Evolutionary conservation across 2,329 filamentous ascomycete genomes (phyloP).

Genomic region (Arthrobotrys iridis): DNA sequence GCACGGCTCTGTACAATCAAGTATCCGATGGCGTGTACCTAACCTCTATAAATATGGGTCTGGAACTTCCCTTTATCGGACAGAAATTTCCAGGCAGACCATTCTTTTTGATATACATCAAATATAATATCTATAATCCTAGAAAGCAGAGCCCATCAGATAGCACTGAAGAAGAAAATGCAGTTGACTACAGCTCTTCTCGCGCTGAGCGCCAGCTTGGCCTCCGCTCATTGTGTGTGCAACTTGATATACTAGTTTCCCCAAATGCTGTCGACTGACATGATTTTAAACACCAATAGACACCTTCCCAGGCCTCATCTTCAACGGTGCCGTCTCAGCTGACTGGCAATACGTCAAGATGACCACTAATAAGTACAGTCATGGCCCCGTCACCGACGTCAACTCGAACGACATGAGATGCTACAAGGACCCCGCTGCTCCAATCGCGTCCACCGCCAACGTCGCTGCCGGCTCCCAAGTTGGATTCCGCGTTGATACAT

Average conservation of each 20-base stretch:
- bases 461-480: slow-evolving; percentile 61
- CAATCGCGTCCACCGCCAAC: slow-evolving; percentile 61
- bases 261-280: not conserved
- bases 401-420: slow-evolving; percentile 62
- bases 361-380: slow-evolving; percentile 60
- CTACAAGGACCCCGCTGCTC: slow-evolving; percentile 62
- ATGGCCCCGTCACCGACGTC: slow-evolving; percentile 63
- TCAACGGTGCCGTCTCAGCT: slow-evolving; percentile 63
- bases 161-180: slow-evolving; percentile 37
- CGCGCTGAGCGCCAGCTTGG: slow-evolving; percentile 34
- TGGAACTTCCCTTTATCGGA: not conserved
- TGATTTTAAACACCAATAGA: too few relatives aligned
- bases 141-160: too few relatives aligned
- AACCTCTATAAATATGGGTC: slow-evolving; percentile 15
- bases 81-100: not conserved
- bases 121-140: not conserved
- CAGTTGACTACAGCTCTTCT: slow-evolving; percentile 29
- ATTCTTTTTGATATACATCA: not conserved
- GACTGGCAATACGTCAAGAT: slow-evolving; percentile 66
- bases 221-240: slow-evolving; percentile 43
- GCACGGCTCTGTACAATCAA: not conserved
- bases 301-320: slow-evolving; percentile 61
- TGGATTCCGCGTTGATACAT: slow-evolving; percentile 55
- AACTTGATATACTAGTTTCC: not conserved
- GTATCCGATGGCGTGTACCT: not conserved